phyloP scores from a whole-genome alignment of 2,329 filamentous ascomycete genomes.

The Colletotrichum sublineola region DNA sequence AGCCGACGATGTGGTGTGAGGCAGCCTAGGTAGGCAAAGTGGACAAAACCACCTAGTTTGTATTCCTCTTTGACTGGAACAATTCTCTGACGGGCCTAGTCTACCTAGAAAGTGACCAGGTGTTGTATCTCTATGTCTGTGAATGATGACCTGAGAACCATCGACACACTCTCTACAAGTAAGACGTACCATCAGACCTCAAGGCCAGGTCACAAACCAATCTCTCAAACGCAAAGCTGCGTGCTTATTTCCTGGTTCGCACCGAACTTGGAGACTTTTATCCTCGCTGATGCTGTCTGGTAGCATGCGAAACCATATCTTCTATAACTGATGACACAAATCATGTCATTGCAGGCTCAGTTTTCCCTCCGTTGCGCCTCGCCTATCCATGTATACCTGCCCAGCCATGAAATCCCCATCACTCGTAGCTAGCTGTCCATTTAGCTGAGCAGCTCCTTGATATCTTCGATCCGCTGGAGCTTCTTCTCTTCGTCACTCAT shows the following conservation, averaged over 20 bases:
- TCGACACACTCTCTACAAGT: not conserved
- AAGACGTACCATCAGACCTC: not conserved
- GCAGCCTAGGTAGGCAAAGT: not conserved
- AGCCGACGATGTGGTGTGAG: not conserved
- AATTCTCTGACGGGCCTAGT: not conserved
- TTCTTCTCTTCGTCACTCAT: slow-evolving; percentile 96
- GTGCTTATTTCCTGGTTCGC: not conserved
- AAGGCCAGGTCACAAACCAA: not conserved
- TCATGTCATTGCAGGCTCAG: not conserved
- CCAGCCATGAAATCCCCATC: slow-evolving; percentile 12
- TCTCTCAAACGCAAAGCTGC: not conserved
- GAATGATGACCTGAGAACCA: not conserved
- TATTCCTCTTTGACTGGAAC: not conserved
- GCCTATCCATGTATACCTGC: slow-evolving; percentile 15
- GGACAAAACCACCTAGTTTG: not conserved
- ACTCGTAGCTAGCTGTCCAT: not conserved
- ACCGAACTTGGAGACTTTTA: not conserved
- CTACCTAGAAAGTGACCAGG: not conserved
- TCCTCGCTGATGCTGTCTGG: not conserved
- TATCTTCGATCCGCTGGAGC: slow-evolving; percentile 90
- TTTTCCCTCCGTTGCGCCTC: not conserved
- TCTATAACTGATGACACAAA: not conserved
- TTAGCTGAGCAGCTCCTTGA: slow-evolving; percentile 86
- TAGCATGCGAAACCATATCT: not conserved
- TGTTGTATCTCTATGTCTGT: not conserved